Evolutionary conservation across 2,329 filamentous ascomycete genomes (phyloP).

Genomic region (Epichloe gansuensis): DNA sequence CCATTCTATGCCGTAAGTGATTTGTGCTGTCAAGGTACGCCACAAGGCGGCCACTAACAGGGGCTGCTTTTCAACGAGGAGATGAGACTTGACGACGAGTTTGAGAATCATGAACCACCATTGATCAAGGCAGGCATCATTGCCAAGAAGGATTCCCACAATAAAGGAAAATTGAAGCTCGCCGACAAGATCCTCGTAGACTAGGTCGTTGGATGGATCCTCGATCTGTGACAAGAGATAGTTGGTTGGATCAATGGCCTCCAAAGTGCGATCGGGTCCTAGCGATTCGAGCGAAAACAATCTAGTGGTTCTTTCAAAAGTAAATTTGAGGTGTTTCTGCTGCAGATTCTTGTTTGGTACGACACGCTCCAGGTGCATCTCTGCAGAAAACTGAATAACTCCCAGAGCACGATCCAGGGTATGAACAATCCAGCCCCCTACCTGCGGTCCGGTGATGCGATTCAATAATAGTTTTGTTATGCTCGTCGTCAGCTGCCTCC

Average conservation of each 20-base stretch:
- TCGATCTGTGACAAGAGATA: slow-evolving; percentile 31
- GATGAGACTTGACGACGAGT: slow-evolving; percentile 37
- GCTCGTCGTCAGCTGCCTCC: slow-evolving; percentile 37
- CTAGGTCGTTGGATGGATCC: slow-evolving; percentile 11
- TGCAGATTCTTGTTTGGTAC: slow-evolving; percentile 22
- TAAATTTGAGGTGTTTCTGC: slow-evolving; percentile 32
- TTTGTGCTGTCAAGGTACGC: slow-evolving; percentile 38
- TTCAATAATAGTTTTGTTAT: slow-evolving; percentile 33
- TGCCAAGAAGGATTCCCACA: slow-evolving; percentile 43
- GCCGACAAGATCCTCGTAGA: slow-evolving; percentile 36
- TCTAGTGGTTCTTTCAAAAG: slow-evolving; percentile 29
- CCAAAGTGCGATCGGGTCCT: slow-evolving; percentile 26
- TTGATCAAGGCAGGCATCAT: slow-evolving; percentile 46
- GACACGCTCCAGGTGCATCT: slow-evolving; percentile 27
- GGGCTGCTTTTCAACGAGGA: slow-evolving; percentile 30
- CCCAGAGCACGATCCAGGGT: slow-evolving; percentile 40
- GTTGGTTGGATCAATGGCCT: slow-evolving; percentile 34
- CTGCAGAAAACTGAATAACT: slow-evolving; percentile 23
- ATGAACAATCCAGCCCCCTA: slow-evolving; percentile 37
- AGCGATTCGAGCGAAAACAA: slow-evolving; percentile 28
- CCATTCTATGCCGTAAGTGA: slow-evolving; percentile 38
- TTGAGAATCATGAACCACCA: slow-evolving; percentile 45
- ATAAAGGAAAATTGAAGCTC: slow-evolving; percentile 50
- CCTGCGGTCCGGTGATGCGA: slow-evolving; percentile 31
- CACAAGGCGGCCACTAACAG: slow-evolving; percentile 34